Evolutionary conservation across 352 stramenopile genomes (phyloP).

Genomic region (Pythium oligandrum): DNA sequence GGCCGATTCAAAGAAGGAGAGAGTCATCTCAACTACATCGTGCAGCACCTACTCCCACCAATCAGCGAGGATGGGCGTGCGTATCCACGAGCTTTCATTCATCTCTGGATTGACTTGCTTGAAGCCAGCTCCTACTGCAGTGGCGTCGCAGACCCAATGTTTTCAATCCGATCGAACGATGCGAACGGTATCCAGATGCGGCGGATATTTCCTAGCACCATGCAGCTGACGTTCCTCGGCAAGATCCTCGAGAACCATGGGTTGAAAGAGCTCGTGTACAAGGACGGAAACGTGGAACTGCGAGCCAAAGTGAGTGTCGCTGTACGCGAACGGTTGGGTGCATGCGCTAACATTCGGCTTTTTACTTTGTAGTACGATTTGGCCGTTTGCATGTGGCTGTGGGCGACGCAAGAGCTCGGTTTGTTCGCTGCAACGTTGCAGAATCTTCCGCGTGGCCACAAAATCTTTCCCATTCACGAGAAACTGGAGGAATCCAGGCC

Average conservation of each 20-base stretch:
- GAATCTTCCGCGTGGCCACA: too few species aligned
- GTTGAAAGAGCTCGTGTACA: conserved; percentile 38
- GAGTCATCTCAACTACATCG: conserved; percentile 47
- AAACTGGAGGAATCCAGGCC: conserved; percentile 47
- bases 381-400: conserved; percentile 68
- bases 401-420: conserved; percentile 45
- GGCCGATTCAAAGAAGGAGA: conserved; percentile 44
- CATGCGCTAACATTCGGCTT: background rate
- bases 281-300: conserved; percentile 45
- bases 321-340: background rate
- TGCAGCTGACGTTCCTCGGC: conserved; percentile 47
- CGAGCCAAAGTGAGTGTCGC: conserved; percentile 37
- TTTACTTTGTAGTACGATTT: conserved; percentile 49
- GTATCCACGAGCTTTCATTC: conserved; percentile 51
- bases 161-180: conserved; percentile 3
- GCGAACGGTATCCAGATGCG: conserved; percentile 17
- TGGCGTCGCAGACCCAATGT: conserved; percentile 18
- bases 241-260: conserved; percentile 38
- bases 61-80: conserved; percentile 15
- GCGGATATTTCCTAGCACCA: conserved; percentile 42
- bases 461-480: conserved; percentile 6
- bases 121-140: conserved; percentile 50
- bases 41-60: conserved; percentile 41
- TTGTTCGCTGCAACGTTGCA: too few species aligned
- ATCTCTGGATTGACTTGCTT: conserved; percentile 51